Conservation (phyloP, 1,139 yeast species). For the Geotrichum reessii region DNA sequence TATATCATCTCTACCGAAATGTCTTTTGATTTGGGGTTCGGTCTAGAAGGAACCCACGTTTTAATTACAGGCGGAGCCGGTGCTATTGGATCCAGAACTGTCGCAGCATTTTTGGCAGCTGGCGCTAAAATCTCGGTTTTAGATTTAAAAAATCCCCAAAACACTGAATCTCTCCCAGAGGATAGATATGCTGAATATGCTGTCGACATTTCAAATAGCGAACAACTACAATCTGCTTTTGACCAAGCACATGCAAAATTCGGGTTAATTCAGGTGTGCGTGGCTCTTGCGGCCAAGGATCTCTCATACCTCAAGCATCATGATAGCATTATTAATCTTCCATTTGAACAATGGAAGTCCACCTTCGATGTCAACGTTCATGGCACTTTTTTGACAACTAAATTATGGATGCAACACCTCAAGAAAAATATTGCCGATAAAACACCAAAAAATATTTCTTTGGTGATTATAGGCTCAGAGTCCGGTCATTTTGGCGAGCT, state of each 20-base stretch:
- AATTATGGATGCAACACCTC: conserved; percentile 13
- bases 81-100: conserved; percentile 16
- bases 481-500: conserved; percentile 20
- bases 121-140: conserved; percentile 15
- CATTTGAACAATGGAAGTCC: conserved; percentile 16
- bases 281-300: conserved; percentile 18
- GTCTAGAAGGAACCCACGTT: conserved; percentile 15
- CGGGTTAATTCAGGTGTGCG: conserved; percentile 19
- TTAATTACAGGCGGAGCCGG: conserved; percentile 18
- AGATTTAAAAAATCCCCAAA: conserved; percentile 2
- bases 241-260: conserved; percentile 8
- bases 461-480: conserved; percentile 19
- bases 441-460: conserved; percentile 11
- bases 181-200: conserved; percentile 1
- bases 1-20: not conserved
- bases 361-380: conserved; percentile 15
- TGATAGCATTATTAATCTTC: conserved; percentile 10
- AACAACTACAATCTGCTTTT: conserved; percentile 8
- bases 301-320: conserved; percentile 16
- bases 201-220: conserved; percentile 16
- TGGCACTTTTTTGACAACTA: conserved; percentile 16
- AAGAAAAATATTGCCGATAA: not conserved
- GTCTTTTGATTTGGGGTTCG: conserved; percentile 13
- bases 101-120: conserved; percentile 8
- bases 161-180: not conserved